Percentiles rank a stretch among this genome's conserved stretches.
These are phyloP conservation scores for Comarum palustre DNA, from an alignment of 306 rosid genomes.

Conservation along the genomic window DNA sequence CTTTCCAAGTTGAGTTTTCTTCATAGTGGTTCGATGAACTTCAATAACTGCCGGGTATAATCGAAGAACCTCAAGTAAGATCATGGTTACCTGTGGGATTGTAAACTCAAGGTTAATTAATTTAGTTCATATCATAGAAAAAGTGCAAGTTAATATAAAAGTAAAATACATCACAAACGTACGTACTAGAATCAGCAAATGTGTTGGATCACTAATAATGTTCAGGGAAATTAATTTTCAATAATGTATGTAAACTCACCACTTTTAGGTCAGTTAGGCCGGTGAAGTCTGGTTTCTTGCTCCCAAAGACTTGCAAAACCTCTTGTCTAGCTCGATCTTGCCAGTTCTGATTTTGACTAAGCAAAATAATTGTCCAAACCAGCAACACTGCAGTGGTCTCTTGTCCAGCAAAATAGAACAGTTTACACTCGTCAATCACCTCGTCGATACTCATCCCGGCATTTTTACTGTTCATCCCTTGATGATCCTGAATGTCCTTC, in stretches of 20 bases:
- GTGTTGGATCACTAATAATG: too few species aligned
- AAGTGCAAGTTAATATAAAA: too few species aligned
- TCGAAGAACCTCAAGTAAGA: constrained; percentile 1
- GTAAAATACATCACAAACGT: too few species aligned
- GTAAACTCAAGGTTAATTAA: background rate
- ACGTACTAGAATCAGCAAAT: too few species aligned
- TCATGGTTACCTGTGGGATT: background rate
- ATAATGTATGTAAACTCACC: constrained; percentile 6
- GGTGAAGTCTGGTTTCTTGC: constrained; percentile 20
- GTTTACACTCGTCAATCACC: constrained; percentile 32
- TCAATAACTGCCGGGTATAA: background rate
- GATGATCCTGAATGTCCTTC: constrained; percentile 3
- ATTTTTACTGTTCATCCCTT: constrained; percentile 7
- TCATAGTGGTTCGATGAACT: background rate
- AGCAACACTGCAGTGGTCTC: constrained; percentile 35
- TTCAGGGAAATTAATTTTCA: background rate
- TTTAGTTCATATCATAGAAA: background rate
- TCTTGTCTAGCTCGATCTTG: constrained; percentile 36
- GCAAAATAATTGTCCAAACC: constrained; percentile 31
- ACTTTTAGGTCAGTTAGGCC: constrained; percentile 22
- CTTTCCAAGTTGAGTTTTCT: constrained; percentile 36
- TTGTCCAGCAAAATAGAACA: constrained; percentile 40
- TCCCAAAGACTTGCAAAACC: constrained; percentile 24
- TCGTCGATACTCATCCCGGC: constrained; percentile 24
- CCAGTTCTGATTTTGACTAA: constrained; percentile 22